Conservation (phyloP, 495 filamentous ascomycete genomes). For the Durotheca rogersii region DNA sequence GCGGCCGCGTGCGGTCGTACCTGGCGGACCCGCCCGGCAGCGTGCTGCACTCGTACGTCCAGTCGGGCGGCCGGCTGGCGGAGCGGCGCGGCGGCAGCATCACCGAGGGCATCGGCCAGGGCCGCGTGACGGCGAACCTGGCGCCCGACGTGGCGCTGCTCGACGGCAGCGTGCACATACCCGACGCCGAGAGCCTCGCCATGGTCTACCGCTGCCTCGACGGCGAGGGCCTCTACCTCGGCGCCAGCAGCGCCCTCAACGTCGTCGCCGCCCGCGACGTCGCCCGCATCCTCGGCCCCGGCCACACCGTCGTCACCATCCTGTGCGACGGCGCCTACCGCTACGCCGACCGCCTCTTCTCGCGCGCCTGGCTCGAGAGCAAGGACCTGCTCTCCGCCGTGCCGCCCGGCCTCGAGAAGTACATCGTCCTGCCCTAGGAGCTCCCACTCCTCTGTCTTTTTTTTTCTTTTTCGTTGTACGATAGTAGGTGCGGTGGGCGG, state of each 20-base stretch:
- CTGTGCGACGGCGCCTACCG: slow-evolving; percentile 94
- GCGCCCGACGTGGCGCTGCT: slow-evolving; percentile 78
- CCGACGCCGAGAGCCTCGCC: slow-evolving; percentile 90
- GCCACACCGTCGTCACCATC: slow-evolving; percentile 89
- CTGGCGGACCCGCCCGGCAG: slow-evolving; percentile 91
- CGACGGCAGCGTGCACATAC: slow-evolving; percentile 82
- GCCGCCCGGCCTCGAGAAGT: slow-evolving; percentile 82
- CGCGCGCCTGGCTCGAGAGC: slow-evolving; percentile 77
- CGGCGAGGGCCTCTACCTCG: slow-evolving; percentile 95
- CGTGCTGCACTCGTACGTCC: slow-evolving; percentile 89
- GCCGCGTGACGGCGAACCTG: slow-evolving; percentile 93
- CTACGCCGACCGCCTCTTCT: slow-evolving; percentile 93
- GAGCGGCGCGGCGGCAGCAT: slow-evolving; percentile 88
- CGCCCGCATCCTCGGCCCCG: slow-evolving; percentile 83
- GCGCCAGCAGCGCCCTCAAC: slow-evolving; percentile 88
- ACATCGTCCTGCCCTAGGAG: slow-evolving; percentile 79
- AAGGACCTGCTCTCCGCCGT: slow-evolving; percentile 84
- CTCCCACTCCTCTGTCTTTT: neutral
- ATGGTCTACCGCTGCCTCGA: slow-evolving; percentile 98
- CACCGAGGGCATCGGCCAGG: slow-evolving; percentile 97
- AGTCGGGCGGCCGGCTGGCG: slow-evolving; percentile 74
- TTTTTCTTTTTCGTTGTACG: too few relatives aligned
- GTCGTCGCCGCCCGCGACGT: slow-evolving; percentile 95
- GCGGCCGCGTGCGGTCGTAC: slow-evolving; percentile 81
- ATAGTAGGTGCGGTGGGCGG: too few relatives aligned